phyloP scores from a whole-genome alignment of 2,329 filamentous ascomycete species.

The Fusarium napiforme region DNA sequence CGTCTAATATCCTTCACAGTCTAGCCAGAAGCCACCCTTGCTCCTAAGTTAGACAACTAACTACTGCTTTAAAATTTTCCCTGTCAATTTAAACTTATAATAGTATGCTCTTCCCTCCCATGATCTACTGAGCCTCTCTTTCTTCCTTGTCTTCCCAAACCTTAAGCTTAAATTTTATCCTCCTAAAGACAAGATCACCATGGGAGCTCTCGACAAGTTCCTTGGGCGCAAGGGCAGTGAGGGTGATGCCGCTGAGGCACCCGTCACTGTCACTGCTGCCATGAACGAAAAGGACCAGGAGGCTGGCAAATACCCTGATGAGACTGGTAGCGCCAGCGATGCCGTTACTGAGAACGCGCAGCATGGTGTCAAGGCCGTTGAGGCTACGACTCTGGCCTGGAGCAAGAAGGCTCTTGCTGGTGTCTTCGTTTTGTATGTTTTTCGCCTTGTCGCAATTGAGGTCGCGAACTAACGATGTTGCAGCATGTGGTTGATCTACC shows the following conservation, averaged over 20 bases:
- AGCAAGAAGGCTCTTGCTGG: conserved; percentile 50
- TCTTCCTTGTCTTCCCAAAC: conserved; percentile 20
- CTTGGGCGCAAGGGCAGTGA: conserved; percentile 28
- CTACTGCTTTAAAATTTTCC: conserved; percentile 14
- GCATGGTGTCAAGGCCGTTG: conserved; percentile 53
- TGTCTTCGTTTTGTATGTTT: conserved; percentile 49
- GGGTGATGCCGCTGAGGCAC: conserved; percentile 9
- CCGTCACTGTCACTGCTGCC: conserved; percentile 21
- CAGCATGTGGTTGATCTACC: conserved; percentile 61
- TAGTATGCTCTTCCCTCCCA: neutral
- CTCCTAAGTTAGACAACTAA: neutral
- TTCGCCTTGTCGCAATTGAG: neutral
- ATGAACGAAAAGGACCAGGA: conserved; percentile 33
- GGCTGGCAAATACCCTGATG: conserved; percentile 13
- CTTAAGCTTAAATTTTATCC: conserved; percentile 15
- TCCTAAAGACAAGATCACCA: conserved; percentile 19
- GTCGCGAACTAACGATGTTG: neutral
- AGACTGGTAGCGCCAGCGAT: conserved; percentile 15
- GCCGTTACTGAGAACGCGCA: conserved; percentile 45
- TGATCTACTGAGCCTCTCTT: neutral
- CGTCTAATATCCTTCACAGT: conserved; percentile 7
- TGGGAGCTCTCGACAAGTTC: conserved; percentile 36
- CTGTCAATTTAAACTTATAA: conserved; percentile 13
- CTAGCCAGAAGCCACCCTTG: conserved; percentile 15
- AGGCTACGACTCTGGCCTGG: conserved; percentile 56